Percentiles rank a stretch among this genome's conserved stretches.
These are phyloP conservation scores for Typha latifolia DNA, from an alignment of 176 grass and related monocot species.

Conservation along the genomic window DNA sequence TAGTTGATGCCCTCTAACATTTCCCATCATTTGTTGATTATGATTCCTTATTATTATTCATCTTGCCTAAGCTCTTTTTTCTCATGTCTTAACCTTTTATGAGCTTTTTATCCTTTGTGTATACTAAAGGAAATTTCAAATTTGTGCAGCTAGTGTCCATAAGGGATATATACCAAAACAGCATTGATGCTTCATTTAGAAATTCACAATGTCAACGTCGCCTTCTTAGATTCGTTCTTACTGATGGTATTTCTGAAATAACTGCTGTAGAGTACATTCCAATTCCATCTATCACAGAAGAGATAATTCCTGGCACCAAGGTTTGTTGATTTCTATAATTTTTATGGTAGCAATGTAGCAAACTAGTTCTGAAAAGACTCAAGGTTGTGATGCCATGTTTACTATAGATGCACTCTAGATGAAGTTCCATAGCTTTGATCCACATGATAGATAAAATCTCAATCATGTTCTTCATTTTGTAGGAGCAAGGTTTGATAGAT, in stretches of 20 bases:
- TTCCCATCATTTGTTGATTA: too few species aligned
- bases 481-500: too few species aligned
- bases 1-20: too few species aligned
- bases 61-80: not conserved
- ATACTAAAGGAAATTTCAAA: not conserved
- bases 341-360: not conserved
- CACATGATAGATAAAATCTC: too few species aligned
- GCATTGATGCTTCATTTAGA: conserved; percentile 59
- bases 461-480: too few species aligned
- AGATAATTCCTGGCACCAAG: conserved; percentile 76
- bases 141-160: conserved; percentile 51
- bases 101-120: not conserved
- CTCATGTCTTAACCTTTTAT: not conserved
- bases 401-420: too few species aligned
- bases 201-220: conserved; percentile 29
- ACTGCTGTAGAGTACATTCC: conserved; percentile 65
- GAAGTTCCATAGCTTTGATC: too few species aligned
- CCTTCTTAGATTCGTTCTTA: conserved; percentile 56
- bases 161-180: conserved; percentile 72
- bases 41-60: too few species aligned
- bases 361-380: not conserved
- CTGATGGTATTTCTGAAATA: conserved; percentile 60
- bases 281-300: conserved; percentile 55
- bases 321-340: conserved; percentile 25
- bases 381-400: too few species aligned